These are phyloP conservation scores for Penicillium malachiteum DNA, from an alignment of 495 filamentous ascomycete species.

Conservation along the genomic window DNA sequence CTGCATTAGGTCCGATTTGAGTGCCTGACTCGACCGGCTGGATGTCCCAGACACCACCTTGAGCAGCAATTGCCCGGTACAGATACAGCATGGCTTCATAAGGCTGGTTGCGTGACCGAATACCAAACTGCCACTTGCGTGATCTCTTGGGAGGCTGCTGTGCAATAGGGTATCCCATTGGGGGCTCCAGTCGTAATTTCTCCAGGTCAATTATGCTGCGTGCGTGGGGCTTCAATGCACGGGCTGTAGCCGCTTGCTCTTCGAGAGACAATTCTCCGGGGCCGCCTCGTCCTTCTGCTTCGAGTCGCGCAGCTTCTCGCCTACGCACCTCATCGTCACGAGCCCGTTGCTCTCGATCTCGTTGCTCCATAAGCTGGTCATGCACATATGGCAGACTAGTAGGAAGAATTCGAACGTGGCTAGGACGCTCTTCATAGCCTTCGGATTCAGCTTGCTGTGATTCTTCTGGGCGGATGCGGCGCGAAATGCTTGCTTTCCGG, in stretches of 20 bases:
- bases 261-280: conserved; percentile 57
- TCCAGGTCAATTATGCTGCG: conserved; percentile 58
- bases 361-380: conserved; percentile 79
- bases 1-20: conserved; percentile 25
- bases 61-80: conserved; percentile 82
- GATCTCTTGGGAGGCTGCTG: conserved; percentile 58
- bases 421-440: conserved; percentile 49
- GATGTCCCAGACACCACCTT: conserved; percentile 81
- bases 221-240: conserved; percentile 77
- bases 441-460: conserved; percentile 29
- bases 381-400: conserved; percentile 89
- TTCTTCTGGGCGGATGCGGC: conserved; percentile 27
- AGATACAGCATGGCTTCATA: conserved; percentile 92
- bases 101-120: conserved; percentile 87
- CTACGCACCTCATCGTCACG: conserved; percentile 30
- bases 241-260: conserved; percentile 72
- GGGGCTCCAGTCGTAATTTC: conserved; percentile 59
- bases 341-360: conserved; percentile 42
- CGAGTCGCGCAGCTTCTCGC: conserved; percentile 31
- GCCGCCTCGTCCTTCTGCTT: conserved; percentile 47
- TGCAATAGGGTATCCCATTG: conserved; percentile 63
- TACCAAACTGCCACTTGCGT: conserved; percentile 96
- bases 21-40: conserved; percentile 41
- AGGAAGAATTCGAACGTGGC: conserved; percentile 84
- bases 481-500: conserved; percentile 27